A percentile compares a stretch with the other conserved stretches of the same genome.
Conservation (phyloP, 1,284 basidiomycete species). For the Melampsora americana region DNA sequence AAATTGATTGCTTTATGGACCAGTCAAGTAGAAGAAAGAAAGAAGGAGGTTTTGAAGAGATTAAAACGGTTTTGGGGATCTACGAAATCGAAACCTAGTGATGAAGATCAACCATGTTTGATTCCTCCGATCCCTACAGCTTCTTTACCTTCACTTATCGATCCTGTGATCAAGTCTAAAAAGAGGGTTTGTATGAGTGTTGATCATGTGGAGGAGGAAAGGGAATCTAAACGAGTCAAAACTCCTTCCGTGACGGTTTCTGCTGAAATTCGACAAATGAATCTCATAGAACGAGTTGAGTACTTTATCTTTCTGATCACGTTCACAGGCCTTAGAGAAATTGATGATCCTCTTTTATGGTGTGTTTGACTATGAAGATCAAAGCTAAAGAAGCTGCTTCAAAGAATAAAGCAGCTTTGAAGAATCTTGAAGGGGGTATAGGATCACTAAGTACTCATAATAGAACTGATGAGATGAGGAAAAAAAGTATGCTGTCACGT, state of each 20-base stretch:
- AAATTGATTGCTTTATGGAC: slow-evolving; percentile 34
- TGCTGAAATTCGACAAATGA: slow-evolving; percentile 4
- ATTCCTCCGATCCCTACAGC: neutral
- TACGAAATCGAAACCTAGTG: too few species aligned
- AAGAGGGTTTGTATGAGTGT: neutral
- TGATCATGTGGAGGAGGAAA: neutral
- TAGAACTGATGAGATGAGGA: neutral
- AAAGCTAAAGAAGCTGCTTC: neutral
- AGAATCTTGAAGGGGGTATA: neutral
- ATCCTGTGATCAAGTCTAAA: neutral
- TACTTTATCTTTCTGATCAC: neutral
- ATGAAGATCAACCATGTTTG: neutral
- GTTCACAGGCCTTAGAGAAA: neutral
- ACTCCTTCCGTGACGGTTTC: neutral
- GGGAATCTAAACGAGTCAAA: slow-evolving; percentile 12
- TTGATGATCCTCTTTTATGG: neutral
- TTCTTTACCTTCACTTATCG: slow-evolving; percentile 9
- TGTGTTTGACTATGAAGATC: neutral
- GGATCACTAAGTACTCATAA: neutral
- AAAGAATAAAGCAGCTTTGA: neutral
- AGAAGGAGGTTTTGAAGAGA: neutral
- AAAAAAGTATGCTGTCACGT: slow-evolving; percentile 5
- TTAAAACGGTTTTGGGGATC: slow-evolving; percentile 9
- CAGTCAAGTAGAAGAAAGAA: slow-evolving; percentile 19
- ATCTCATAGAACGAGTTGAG: slow-evolving; percentile 29